These are phyloP conservation scores for Cyclotella baltica DNA, from an alignment of 108 stramenopile genomes.

Conservation along the genomic window DNA sequence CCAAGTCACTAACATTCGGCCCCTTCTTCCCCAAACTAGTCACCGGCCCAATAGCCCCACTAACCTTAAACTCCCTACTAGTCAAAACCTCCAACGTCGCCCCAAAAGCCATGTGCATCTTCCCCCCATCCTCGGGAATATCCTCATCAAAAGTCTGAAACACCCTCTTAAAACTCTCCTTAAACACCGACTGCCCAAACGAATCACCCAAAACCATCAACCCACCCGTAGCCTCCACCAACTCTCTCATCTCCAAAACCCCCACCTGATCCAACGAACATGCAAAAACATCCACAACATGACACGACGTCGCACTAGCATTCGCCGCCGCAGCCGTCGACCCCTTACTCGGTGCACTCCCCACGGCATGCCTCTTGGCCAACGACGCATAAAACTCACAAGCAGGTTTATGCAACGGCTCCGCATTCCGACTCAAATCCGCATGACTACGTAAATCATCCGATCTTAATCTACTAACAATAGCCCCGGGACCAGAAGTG, in stretches of 20 bases:
- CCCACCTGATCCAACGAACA: conserved; percentile 99
- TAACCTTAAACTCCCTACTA: conserved; percentile 94
- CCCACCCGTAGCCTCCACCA: conserved; percentile 96
- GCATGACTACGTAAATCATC: conserved; percentile 94
- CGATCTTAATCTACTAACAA: conserved; percentile 89
- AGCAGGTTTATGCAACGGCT: conserved; percentile 91
- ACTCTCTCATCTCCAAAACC: conserved; percentile 94
- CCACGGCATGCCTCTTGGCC: conserved; percentile 51
- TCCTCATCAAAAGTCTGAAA: conserved; percentile 90
- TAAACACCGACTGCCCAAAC: conserved; percentile 97
- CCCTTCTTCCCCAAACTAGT: conserved; percentile 89
- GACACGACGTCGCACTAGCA: conserved; percentile 63
- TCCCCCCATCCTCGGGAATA: conserved; percentile 87
- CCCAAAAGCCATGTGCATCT: conserved; percentile 95
- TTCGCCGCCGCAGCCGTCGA: conserved; percentile 46
- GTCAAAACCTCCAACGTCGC: conserved; percentile 92
- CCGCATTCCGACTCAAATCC: conserved; percentile 91
- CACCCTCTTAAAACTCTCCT: conserved; percentile 95
- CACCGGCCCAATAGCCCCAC: conserved; percentile 88
- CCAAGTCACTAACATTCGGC: conserved; percentile 93
- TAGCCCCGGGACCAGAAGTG: conserved; percentile 93
- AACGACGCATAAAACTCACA: conserved; percentile 93
- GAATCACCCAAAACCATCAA: conserved; percentile 97
- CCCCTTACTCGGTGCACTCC: conserved; percentile 51
- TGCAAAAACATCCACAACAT: conserved; percentile 98